Percentiles rank a stretch among this genome's conserved stretches.
phyloP scores from a whole-genome alignment of 345 rosid species.

The Melaleuca quinquenervia region DNA sequence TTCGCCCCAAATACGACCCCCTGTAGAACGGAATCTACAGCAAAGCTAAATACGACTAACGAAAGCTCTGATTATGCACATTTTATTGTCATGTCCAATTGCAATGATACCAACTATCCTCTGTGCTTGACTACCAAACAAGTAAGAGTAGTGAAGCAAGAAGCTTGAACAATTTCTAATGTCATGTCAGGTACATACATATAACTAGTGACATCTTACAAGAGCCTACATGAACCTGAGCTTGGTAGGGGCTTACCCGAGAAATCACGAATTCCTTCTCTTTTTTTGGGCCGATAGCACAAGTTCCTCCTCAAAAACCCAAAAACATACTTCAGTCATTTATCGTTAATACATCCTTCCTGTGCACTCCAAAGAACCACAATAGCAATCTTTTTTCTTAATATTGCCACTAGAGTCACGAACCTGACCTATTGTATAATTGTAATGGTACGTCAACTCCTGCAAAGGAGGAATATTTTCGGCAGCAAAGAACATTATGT shows the following conservation, averaged over 20 bases:
- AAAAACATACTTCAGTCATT: not conserved
- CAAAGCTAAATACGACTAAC: not conserved
- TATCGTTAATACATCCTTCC: slow-evolving; percentile 64
- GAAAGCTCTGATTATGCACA: not conserved
- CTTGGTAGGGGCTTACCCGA: not conserved
- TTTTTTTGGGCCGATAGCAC: not conserved
- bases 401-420: slow-evolving; percentile 54
- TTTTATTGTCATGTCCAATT: not conserved
- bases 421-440: slow-evolving; percentile 56
- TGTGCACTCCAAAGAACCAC: slow-evolving; percentile 68
- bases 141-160: not conserved
- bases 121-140: not conserved
- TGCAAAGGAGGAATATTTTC: slow-evolving; percentile 88
- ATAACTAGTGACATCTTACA: not conserved
- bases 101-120: not conserved
- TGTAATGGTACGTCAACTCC: slow-evolving; percentile 78
- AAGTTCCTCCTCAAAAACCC: not conserved
- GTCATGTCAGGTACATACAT: not conserved
- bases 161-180: not conserved
- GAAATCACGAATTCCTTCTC: not conserved
- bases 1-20: not conserved
- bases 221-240: not conserved
- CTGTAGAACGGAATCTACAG: not conserved
- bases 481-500: slow-evolving; percentile 73
- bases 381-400: slow-evolving; percentile 56